A percentile compares a stretch with the other conserved stretches of the same genome.
Conservation (phyloP, 768 basidiomycete genomes). For the Albatrellus ellisii region DNA sequence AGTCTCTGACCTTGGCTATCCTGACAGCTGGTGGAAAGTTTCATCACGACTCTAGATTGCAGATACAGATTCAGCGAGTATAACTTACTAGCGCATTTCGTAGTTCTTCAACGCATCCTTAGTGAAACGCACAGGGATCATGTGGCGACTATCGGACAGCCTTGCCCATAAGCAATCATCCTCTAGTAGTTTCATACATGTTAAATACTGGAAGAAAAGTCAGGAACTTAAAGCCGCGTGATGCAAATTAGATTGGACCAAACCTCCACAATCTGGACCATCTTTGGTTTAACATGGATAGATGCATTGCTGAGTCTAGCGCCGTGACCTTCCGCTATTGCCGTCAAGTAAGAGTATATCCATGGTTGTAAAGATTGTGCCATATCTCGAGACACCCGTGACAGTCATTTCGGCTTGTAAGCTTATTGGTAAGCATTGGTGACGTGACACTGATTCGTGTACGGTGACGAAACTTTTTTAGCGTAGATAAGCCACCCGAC, state of each 20-base stretch:
- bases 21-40: conserved; percentile 6
- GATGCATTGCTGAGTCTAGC: too few relatives aligned
- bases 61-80: background rate
- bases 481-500: too few relatives aligned
- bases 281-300: too few relatives aligned
- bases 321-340: too few relatives aligned
- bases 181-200: conserved; percentile 26
- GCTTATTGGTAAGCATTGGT: too few relatives aligned
- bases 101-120: conserved; percentile 35
- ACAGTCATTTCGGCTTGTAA: too few relatives aligned
- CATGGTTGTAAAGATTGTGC: too few relatives aligned
- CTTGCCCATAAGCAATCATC: conserved; percentile 46
- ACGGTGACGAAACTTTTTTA: too few relatives aligned
- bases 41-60: background rate
- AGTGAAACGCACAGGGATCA: conserved; percentile 41
- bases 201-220: conserved; percentile 34
- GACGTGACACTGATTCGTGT: too few relatives aligned
- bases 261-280: conserved; percentile 49
- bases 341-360: too few relatives aligned
- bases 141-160: conserved; percentile 42
- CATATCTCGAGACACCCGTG: too few relatives aligned
- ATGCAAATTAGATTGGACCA: conserved; percentile 3
- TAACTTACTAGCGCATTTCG: conserved; percentile 22
- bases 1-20: conserved; percentile 22
- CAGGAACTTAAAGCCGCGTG: background rate